Evolutionary conservation across 331 rosid genomes (phyloP).

Genomic region (Prunus yedoensis): DNA sequence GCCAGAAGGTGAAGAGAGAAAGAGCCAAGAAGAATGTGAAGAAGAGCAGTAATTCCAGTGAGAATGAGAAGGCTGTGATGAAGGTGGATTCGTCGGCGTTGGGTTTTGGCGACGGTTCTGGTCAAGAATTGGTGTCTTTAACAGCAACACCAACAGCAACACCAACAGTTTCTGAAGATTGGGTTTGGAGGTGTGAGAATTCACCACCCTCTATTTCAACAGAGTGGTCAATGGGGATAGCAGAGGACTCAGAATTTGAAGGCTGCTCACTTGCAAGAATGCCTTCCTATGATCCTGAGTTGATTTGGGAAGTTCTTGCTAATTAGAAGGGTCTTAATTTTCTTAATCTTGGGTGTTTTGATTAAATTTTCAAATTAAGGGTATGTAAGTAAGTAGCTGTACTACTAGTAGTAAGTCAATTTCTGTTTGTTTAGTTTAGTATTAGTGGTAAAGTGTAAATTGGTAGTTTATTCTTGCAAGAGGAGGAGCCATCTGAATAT

Average conservation of each 20-base stretch:
- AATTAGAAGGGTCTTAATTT: slow-evolving; percentile 30
- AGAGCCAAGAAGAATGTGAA: slow-evolving; percentile 58
- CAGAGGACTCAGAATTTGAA: slow-evolving; percentile 46
- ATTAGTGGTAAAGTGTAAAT: slow-evolving; percentile 21
- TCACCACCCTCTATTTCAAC: slow-evolving; percentile 52
- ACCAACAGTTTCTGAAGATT: slow-evolving; percentile 63
- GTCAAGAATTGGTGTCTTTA: slow-evolving; percentile 39
- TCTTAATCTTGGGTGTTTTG: neutral
- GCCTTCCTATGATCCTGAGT: slow-evolving; percentile 92
- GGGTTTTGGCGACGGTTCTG: slow-evolving; percentile 32
- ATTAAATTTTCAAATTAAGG: neutral
- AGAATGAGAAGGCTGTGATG: neutral
- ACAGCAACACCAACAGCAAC: neutral
- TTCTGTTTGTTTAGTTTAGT: neutral
- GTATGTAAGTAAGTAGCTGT: neutral
- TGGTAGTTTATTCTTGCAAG: slow-evolving; percentile 5
- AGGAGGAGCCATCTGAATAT: neutral
- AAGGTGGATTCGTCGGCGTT: slow-evolving; percentile 31
- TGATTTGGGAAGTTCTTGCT: slow-evolving; percentile 94
- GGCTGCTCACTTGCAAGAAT: slow-evolving; percentile 69
- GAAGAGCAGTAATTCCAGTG: slow-evolving; percentile 25
- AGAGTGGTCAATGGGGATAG: slow-evolving; percentile 29
- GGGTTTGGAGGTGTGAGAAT: slow-evolving; percentile 50
- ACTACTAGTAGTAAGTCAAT: neutral
- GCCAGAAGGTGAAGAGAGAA: slow-evolving; percentile 74